A percentile compares a stretch with the other conserved stretches of the same genome.
phyloP scores from a whole-genome alignment of 306 rosid species.

The Quillaja saponaria region DNA sequence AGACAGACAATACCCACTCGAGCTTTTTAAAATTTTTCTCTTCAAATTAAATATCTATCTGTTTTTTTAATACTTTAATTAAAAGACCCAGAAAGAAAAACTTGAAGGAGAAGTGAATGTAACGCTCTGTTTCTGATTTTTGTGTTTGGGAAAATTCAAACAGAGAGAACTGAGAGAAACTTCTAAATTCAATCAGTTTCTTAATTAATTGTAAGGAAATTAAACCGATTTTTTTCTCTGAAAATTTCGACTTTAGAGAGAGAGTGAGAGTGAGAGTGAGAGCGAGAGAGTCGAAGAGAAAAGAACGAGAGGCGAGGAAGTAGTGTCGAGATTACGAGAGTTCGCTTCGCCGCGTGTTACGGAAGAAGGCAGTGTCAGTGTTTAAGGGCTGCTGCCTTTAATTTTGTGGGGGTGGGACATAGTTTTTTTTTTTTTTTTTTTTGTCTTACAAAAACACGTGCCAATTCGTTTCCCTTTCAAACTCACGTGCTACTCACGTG shows the following conservation, averaged over 20 bases:
- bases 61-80: conserved; percentile 10
- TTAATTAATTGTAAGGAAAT: neutral
- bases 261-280: neutral
- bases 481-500: conserved; percentile 8
- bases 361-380: conserved; percentile 19
- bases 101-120: neutral
- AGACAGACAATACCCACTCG: conserved; percentile 16
- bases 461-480: neutral
- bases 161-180: neutral
- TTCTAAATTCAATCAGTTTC: neutral
- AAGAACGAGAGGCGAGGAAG: neutral
- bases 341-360: conserved; percentile 67
- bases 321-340: conserved; percentile 36
- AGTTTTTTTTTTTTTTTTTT: neutral
- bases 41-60: neutral
- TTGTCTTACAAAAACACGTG: conserved; percentile 1
- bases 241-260: too few species aligned
- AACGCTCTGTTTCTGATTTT: conserved; percentile 5
- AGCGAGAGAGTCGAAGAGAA: neutral
- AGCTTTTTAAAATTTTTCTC: neutral
- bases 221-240: neutral
- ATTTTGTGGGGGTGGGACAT: too few species aligned
- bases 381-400: too few species aligned
- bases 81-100: neutral
- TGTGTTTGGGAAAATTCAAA: neutral